A percentile compares a stretch with the other conserved stretches of the same genome.
phyloP scores from a whole-genome alignment of 768 basidiomycete genomes.

The Hydnomerulius pinastri region DNA sequence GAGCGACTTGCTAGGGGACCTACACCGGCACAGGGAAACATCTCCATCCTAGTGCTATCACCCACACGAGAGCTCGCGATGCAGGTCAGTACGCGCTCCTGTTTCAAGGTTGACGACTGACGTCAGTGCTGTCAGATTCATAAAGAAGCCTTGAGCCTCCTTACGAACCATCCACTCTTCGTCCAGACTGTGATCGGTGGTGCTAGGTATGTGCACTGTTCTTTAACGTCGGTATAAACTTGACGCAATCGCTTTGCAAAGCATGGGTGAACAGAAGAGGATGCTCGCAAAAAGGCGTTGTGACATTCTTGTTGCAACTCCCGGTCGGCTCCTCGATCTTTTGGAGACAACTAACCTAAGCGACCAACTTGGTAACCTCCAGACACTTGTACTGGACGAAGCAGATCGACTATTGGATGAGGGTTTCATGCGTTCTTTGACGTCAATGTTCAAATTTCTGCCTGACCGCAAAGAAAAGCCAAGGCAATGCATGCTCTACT shows the following conservation, averaged over 20 bases:
- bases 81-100: slow-evolving; percentile 50
- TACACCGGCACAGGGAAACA: slow-evolving; percentile 17
- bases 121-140: slow-evolving; percentile 48
- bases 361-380: slow-evolving; percentile 38
- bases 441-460: slow-evolving; percentile 54
- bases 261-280: slow-evolving; percentile 27
- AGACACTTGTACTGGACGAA: slow-evolving; percentile 65
- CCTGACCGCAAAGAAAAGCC: slow-evolving; percentile 49
- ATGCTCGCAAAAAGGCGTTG: slow-evolving; percentile 31
- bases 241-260: slow-evolving; percentile 5
- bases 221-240: background rate
- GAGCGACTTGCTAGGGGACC: slow-evolving; percentile 59
- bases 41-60: slow-evolving; percentile 67
- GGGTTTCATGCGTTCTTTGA: slow-evolving; percentile 69
- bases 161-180: slow-evolving; percentile 42
- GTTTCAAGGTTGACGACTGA: background rate
- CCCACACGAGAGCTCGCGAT: slow-evolving; percentile 76
- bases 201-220: slow-evolving; percentile 40
- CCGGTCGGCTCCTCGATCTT: slow-evolving; percentile 75
- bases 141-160: slow-evolving; percentile 56
- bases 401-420: slow-evolving; percentile 75
- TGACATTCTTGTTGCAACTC: slow-evolving; percentile 71
- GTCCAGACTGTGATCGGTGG: slow-evolving; percentile 58
- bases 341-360: slow-evolving; percentile 47
- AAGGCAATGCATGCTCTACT: slow-evolving; percentile 70